phyloP scores from a whole-genome alignment of 2,329 filamentous ascomycete species.

The Pseudocercospora vitis region DNA sequence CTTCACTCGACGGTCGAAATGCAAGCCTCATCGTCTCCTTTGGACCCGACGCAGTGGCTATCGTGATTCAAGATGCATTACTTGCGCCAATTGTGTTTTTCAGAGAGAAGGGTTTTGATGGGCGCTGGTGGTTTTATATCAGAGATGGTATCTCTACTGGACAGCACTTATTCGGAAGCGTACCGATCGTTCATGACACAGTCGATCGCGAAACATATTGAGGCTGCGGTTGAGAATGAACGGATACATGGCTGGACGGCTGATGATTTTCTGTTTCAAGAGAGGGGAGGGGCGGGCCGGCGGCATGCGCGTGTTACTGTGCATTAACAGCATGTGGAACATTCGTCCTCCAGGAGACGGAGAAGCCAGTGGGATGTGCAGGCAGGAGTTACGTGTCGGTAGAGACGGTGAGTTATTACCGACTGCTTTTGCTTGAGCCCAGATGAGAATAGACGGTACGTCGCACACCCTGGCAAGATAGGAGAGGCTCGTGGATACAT shows the following conservation, averaged over 20 bases:
- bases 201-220: background rate
- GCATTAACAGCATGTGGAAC: too few species aligned
- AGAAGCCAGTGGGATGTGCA: background rate
- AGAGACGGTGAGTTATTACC: slow-evolving; percentile 1
- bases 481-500: slow-evolving; percentile 10
- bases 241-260: background rate
- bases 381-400: slow-evolving; percentile 9
- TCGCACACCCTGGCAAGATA: slow-evolving; percentile 10
- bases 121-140: slow-evolving; percentile 1
- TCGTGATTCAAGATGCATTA: background rate
- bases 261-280: slow-evolving; percentile 14
- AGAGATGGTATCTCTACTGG: slow-evolving; percentile 5
- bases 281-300: too few species aligned
- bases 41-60: background rate
- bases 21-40: background rate
- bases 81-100: slow-evolving; percentile 2
- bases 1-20: too few species aligned
- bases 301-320: slow-evolving; percentile 6
- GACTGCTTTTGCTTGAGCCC: slow-evolving; percentile 6
- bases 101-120: background rate
- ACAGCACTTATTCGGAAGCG: slow-evolving; percentile 2
- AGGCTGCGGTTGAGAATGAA: slow-evolving; percentile 3
- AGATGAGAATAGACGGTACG: slow-evolving; percentile 10
- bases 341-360: slow-evolving; percentile 1
- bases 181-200: background rate